Evolutionary conservation across 2,329 filamentous ascomycete species (phyloP).

Genomic region (Colletotrichum salicis): DNA sequence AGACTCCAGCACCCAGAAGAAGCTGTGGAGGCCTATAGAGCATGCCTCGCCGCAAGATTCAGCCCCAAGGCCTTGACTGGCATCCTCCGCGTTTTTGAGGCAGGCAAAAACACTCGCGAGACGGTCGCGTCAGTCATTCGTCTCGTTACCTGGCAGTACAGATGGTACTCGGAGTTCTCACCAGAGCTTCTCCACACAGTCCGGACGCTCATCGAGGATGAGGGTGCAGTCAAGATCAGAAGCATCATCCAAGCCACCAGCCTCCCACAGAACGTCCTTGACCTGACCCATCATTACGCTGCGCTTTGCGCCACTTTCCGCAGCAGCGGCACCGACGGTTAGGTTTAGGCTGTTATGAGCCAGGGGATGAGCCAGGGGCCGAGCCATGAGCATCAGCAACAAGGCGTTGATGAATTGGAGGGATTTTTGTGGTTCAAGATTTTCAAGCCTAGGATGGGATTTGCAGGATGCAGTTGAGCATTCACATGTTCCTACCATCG

Average conservation of each 20-base stretch:
- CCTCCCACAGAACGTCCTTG: slow-evolving; percentile 89
- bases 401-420: slow-evolving; percentile 6
- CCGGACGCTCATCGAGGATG: slow-evolving; percentile 93
- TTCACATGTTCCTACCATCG: slow-evolving; percentile 11
- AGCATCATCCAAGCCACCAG: slow-evolving; percentile 98
- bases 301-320: slow-evolving; percentile 93
- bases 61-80: slow-evolving; percentile 92
- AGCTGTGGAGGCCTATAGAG: slow-evolving; percentile 90
- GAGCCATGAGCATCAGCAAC: neutral
- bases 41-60: slow-evolving; percentile 88
- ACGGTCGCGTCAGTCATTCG: slow-evolving; percentile 88
- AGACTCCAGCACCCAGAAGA: slow-evolving; percentile 92
- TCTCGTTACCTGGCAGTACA: slow-evolving; percentile 96
- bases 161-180: slow-evolving; percentile 99
- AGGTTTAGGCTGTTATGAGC: slow-evolving; percentile 40
- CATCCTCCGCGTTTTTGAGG: slow-evolving; percentile 82
- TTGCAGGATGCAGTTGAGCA: slow-evolving; percentile 15
- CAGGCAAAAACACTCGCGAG: slow-evolving; percentile 80
- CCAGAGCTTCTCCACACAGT: slow-evolving; percentile 89
- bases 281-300: slow-evolving; percentile 96
- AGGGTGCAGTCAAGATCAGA: slow-evolving; percentile 95
- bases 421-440: slow-evolving; percentile 12
- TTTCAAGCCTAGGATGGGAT: slow-evolving; percentile 10
- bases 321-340: slow-evolving; percentile 91
- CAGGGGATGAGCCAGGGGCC: neutral